These are phyloP conservation scores for Gillenia trifoliata DNA, from an alignment of 306 rosid species.

Conservation along the genomic window DNA sequence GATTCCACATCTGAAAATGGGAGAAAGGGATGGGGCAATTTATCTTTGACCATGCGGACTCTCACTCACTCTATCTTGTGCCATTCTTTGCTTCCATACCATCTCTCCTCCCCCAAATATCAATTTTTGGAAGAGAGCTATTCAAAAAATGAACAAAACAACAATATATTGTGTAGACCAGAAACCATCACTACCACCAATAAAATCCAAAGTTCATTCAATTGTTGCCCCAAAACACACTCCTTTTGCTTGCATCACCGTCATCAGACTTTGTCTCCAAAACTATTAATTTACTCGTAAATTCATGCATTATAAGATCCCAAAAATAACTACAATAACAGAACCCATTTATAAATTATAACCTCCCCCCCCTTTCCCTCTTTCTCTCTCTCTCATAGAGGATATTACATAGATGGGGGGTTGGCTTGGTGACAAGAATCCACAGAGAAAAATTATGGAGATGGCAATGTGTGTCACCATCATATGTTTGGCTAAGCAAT, in stretches of 20 bases:
- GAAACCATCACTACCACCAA: conserved; percentile 31
- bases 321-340: conserved; percentile 11
- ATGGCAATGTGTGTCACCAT: conserved; percentile 53
- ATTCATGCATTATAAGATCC: conserved; percentile 31
- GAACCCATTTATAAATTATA: conserved; percentile 8
- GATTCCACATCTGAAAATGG: conserved; percentile 65
- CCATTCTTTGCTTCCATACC: conserved; percentile 53
- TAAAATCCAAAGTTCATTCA: conserved; percentile 66
- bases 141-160: conserved; percentile 21
- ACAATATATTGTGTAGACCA: conserved; percentile 13
- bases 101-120: conserved; percentile 28
- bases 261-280: conserved; percentile 56
- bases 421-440: conserved; percentile 42
- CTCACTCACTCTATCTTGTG: conserved; percentile 12
- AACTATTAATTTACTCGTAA: conserved; percentile 36
- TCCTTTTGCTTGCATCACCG: conserved; percentile 60
- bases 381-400: neutral
- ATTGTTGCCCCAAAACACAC: conserved; percentile 47
- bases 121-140: conserved; percentile 8
- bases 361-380: conserved; percentile 2
- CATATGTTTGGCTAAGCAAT: conserved; percentile 22
- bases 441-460: conserved; percentile 46
- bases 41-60: conserved; percentile 60
- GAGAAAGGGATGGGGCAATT: conserved; percentile 66
- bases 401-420: conserved; percentile 18